phyloP scores from a whole-genome alignment of 169 alveolate species.

The Neospora caninum region DNA sequence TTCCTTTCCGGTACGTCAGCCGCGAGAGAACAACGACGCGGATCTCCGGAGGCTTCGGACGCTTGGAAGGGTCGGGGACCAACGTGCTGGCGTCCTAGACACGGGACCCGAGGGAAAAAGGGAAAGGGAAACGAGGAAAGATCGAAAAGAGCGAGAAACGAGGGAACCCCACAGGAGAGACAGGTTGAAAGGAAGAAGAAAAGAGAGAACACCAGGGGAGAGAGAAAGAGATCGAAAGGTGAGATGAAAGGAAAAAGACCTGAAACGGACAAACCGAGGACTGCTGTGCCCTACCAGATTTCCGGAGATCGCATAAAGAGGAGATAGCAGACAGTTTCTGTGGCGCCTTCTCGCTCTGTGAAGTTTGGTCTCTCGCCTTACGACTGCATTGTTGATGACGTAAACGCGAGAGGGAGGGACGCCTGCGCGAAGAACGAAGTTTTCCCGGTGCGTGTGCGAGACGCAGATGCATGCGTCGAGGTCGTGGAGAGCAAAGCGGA shows the following conservation, averaged over 20 bases:
- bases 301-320: too few relatives aligned
- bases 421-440: conserved; percentile 94
- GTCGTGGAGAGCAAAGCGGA: conserved; percentile 79
- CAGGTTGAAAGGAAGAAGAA: too few relatives aligned
- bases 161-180: neutral
- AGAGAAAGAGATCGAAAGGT: neutral
- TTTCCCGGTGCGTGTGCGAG: conserved; percentile 91
- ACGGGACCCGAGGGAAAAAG: neutral
- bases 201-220: neutral
- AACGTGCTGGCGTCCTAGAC: conserved; percentile 3
- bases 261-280: too few relatives aligned
- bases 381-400: conserved; percentile 90
- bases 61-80: conserved; percentile 76
- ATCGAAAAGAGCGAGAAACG: neutral
- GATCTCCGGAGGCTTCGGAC: conserved; percentile 80
- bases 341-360: too few relatives aligned
- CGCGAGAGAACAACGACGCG: conserved; percentile 95
- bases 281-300: too few relatives aligned
- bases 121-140: neutral
- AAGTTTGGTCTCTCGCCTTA: too few relatives aligned
- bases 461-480: conserved; percentile 90
- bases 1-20: conserved; percentile 97
- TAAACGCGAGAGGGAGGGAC: conserved; percentile 92
- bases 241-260: too few relatives aligned
- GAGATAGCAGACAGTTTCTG: too few relatives aligned